Evolutionary conservation across 495 filamentous ascomycete genomes (phyloP), one percentile per base, ranked within the genome.

Genomic region (Bryoglossum gracile): DNA sequence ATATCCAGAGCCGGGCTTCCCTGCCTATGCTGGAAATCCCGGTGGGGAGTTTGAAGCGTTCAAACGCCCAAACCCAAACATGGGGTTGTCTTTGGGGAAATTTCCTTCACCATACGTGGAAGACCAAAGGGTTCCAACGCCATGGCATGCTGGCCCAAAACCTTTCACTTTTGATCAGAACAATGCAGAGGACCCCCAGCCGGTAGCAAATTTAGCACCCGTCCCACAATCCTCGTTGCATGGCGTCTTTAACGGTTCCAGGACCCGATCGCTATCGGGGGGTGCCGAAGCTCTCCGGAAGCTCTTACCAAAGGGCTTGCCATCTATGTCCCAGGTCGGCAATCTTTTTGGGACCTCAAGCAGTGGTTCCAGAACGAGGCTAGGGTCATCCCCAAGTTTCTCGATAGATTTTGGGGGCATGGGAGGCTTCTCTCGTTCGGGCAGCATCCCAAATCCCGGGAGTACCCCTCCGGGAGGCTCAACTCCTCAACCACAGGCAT

Each of bases 311-410:
- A 66, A 66, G 57, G 51, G 71, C 40, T 33, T 60, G 21, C 74
- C 76, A 1, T 76, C 77, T 16, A 69, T 80, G 51, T 71, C 78
- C 13, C 68, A 77, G 13, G 68, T 68, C 14, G 56, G 62, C 0
- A 60, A 58, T 30, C 54, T 73, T 16, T 62, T 74, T 41, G 62
- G 66, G 0, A 70, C 65, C 8, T 59, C 76, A 56, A 56, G 64
- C 6, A 71, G 68, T 10, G 32, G 14, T 36, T 28, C 25, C 8
- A 51, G 25, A 10, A 10, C 24, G 3, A 46, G 35, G 38, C 68
- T 72, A 10, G 70, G 74, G 0, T n/a, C 22, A 9, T 44, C 44
- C 13, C 34, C 16, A 6, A 38, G 30, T 24, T 76, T 77, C 19
- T 68, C 78, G 14, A 57, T 39, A 19, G 24, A 50, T 26, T n/a